These are phyloP conservation scores for Pichia deserticola DNA, from an alignment of 805 yeast genomes.

Conservation along the genomic window DNA sequence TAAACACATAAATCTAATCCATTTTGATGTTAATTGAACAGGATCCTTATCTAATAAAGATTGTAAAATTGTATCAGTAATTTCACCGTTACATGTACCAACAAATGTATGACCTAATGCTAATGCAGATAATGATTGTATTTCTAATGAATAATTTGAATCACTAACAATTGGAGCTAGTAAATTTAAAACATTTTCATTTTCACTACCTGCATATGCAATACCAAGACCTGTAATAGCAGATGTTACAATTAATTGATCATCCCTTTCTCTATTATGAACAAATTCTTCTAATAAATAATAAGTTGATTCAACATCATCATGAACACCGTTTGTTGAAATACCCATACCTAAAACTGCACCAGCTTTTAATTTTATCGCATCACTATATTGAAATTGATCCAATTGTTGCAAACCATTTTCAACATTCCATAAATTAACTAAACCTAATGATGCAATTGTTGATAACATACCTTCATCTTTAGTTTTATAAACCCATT, in stretches of 20 bases:
- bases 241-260: constrained; percentile 60
- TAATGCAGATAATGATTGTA: constrained; percentile 78
- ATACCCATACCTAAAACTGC: constrained; percentile 94
- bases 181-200: constrained; percentile 72
- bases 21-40: constrained; percentile 70
- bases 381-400: constrained; percentile 77
- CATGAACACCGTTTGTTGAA: constrained; percentile 86
- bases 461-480: constrained; percentile 88
- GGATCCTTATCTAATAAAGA: constrained; percentile 81
- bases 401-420: constrained; percentile 89
- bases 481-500: constrained; percentile 87
- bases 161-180: constrained; percentile 81
- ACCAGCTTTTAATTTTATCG: constrained; percentile 89
- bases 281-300: constrained; percentile 75
- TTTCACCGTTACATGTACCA: constrained; percentile 92
- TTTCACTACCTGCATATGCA: constrained; percentile 90
- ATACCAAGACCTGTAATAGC: constrained; percentile 89
- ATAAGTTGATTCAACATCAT: constrained; percentile 89
- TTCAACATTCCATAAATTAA: constrained; percentile 84
- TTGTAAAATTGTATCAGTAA: constrained; percentile 86
- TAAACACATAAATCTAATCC: constrained; percentile 84
- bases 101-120: constrained; percentile 92
- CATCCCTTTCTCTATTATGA: constrained; percentile 38
- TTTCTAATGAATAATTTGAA: constrained; percentile 63
- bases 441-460: constrained; percentile 84